A percentile compares a stretch with the other conserved stretches of the same genome.
phyloP scores from a whole-genome alignment of 768 basidiomycete genomes.

The Lactarius trivialis region DNA sequence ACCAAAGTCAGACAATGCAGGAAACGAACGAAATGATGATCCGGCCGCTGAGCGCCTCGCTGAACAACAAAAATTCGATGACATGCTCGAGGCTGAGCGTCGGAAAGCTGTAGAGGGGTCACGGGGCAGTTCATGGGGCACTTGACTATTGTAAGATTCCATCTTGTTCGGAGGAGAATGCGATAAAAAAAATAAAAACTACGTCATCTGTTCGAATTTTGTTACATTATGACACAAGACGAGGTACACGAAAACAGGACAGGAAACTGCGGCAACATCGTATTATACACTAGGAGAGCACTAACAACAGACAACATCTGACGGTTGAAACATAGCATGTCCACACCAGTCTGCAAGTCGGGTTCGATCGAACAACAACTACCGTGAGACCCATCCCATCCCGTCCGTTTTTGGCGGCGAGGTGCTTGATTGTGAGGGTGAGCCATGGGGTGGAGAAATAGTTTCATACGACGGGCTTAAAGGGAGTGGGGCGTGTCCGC shows the following conservation, averaged over 20 bases:
- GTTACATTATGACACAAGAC: not conserved
- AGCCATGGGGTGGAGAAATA: conserved; percentile 21
- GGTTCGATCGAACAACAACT: not conserved
- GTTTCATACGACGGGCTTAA: conserved; percentile 32
- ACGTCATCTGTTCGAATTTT: not conserved
- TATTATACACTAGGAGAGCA: conserved; percentile 1
- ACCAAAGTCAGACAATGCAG: conserved; percentile 10
- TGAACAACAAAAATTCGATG: conserved; percentile 55
- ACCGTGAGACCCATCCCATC: conserved; percentile 12
- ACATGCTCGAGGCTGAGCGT: conserved; percentile 52
- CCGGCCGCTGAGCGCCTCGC: conserved; percentile 32
- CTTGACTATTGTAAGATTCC: not conserved
- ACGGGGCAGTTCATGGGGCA: not conserved
- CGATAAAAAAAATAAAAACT: not conserved
- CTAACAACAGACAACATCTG: not conserved
- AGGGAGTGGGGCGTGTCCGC: conserved; percentile 33
- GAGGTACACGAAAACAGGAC: not conserved
- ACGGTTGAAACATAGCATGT: too few relatives aligned
- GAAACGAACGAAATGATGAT: conserved; percentile 37
- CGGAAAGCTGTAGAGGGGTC: conserved; percentile 26
- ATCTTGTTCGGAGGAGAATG: not conserved
- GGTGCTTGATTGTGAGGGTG: conserved; percentile 8
- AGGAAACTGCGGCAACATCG: not conserved
- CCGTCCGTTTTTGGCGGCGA: conserved; percentile 22
- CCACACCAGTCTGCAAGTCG: not conserved